Conservation (phyloP, 352 stramenopile genomes). For the Pythium graminicola region DNA sequence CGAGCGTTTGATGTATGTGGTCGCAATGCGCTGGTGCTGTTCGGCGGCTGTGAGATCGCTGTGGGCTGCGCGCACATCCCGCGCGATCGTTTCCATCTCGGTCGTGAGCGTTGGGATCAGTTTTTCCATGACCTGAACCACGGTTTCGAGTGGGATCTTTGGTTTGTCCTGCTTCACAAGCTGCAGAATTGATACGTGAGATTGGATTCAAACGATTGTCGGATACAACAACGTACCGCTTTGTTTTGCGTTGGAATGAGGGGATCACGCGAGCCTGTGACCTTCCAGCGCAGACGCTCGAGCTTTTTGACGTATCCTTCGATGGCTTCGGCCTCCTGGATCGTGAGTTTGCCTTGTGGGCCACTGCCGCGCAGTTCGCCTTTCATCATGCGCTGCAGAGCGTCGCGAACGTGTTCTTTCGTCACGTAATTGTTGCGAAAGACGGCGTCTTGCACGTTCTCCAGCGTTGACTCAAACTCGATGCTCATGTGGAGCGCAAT, state of each 20-base stretch:
- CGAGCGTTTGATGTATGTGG: constrained; percentile 62
- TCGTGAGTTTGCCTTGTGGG: constrained; percentile 45
- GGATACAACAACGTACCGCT: constrained; percentile 22
- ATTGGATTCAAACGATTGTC: no score
- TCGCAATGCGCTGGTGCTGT: constrained; percentile 49
- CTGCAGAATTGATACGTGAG: no score
- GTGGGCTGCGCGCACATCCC: constrained; percentile 29
- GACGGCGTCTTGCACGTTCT: constrained; percentile 76
- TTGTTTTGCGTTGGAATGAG: constrained; percentile 49
- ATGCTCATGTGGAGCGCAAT: constrained; percentile 80
- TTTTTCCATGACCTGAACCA: constrained; percentile 64
- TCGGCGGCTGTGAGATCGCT: constrained; percentile 25
- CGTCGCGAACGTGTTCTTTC: constrained; percentile 70
- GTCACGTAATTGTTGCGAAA: constrained; percentile 82
- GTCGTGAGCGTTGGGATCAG: constrained; percentile 60
- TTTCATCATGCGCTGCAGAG: constrained; percentile 50
- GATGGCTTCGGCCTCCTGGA: constrained; percentile 60
- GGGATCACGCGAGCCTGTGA: constrained; percentile 69
- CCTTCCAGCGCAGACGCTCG: constrained; percentile 68
- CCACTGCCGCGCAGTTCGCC: constrained; percentile 49
- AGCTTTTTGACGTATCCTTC: constrained; percentile 65
- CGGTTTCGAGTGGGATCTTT: constrained; percentile 44
- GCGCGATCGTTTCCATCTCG: constrained; percentile 67
- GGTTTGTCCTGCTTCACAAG: constrained; percentile 55
- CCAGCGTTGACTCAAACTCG: constrained; percentile 67